phyloP scores from a whole-genome alignment of 2,329 filamentous ascomycete species.

The Fusarium odoratissimum region DNA sequence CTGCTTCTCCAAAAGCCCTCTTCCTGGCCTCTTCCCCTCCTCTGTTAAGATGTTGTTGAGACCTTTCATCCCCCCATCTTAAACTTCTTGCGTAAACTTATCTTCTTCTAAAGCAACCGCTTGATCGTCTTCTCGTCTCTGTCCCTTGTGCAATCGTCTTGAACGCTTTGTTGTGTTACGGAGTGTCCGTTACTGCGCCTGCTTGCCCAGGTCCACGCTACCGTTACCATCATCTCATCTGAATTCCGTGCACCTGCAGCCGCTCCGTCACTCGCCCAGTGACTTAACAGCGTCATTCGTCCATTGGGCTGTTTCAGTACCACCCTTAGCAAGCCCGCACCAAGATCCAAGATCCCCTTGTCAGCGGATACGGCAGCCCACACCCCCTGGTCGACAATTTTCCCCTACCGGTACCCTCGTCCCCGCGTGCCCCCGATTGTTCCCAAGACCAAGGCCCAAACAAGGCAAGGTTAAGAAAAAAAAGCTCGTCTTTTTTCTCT shows the following conservation, averaged over 20 bases:
- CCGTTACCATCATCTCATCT: slow-evolving; percentile 44
- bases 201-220: slow-evolving; percentile 39
- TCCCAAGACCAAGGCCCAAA: slow-evolving; percentile 48
- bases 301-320: slow-evolving; percentile 48
- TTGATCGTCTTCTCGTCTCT: slow-evolving; percentile 18
- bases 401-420: slow-evolving; percentile 50
- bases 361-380: slow-evolving; percentile 46
- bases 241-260: slow-evolving; percentile 44
- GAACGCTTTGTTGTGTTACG: slow-evolving; percentile 40
- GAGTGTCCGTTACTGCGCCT: slow-evolving; percentile 43
- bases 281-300: slow-evolving; percentile 45
- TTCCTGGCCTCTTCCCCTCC: slow-evolving; percentile 24
- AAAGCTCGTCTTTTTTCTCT: slow-evolving; percentile 50
- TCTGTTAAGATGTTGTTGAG: slow-evolving; percentile 26
- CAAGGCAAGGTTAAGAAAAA: slow-evolving; percentile 50
- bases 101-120: slow-evolving; percentile 18
- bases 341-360: slow-evolving; percentile 49
- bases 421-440: slow-evolving; percentile 48
- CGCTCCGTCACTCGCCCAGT: slow-evolving; percentile 43
- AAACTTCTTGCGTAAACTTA: slow-evolving; percentile 21
- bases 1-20: slow-evolving; percentile 39
- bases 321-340: slow-evolving; percentile 44
- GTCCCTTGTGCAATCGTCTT: slow-evolving; percentile 35
- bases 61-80: slow-evolving; percentile 9
- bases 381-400: slow-evolving; percentile 48